Base-by-base conservation (phyloP, 192 early-diverging fungal species). In the Backusella macrospora region DNA sequence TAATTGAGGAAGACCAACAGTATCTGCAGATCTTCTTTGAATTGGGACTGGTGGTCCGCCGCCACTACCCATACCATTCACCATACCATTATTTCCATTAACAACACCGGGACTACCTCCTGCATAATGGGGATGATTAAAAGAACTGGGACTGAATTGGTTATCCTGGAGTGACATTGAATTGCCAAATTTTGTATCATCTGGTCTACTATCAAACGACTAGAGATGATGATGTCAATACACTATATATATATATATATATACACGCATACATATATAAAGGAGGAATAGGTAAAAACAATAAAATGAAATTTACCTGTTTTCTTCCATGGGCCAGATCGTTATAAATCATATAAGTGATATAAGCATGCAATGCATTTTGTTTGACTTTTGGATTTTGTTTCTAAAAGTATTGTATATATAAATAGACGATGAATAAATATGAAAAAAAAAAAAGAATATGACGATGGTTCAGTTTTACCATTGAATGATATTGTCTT, bases 341-440 rank as follows among this genome's bases (percentile, higher is more conserved):
- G 43, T 81, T 82, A 65, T 84, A 84, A 39, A 84, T 84, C 83
- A 84, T 82, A 49, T 84, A 85, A 34, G 83, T 76, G 13, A 85
- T 85, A 68, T 85, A 85, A 43, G 83, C 78, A 64, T 85, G 83
- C 67, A 78, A 76, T 6, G 83, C 83, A 78, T 85, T 85, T 37
- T 81, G 75, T 52, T 85, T 85, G 68, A 82, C 68, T 47, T 85
- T 85, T 39, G 81, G 81, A 74, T 85, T 72, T 62, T 79, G 78
- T 68, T 84, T 84, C 83, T 82, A 75, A 43, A 45, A 71, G 23
- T 21, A 29, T 62, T 62, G 7, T 67, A 23, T 43, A 66, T 43
- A 43, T 43, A n/a, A 44, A 9, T 49, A 49, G 16, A 15, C 7
- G 47, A 15, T n/a, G 47, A 52, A 52, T 16, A 21, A 8, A 7